phyloP scores from a whole-genome alignment of 2,329 filamentous ascomycete genomes.

The Colletotrichum coccodes region DNA sequence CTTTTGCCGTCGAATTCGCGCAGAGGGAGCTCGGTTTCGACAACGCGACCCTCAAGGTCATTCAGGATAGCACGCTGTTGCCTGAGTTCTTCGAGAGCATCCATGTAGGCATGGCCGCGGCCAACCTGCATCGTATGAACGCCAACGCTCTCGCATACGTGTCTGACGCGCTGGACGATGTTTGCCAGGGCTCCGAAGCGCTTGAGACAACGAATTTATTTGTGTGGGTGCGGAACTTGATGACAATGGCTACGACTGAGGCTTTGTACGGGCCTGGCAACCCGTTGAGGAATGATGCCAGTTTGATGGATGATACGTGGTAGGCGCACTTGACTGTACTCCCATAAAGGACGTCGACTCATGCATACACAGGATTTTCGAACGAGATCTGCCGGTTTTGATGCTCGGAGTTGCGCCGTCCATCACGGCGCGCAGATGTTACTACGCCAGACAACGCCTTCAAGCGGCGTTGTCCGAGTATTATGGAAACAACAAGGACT shows the following conservation, averaged over 20 bases:
- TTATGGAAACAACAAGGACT: conserved; percentile 41
- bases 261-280: conserved; percentile 56
- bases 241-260: conserved; percentile 49
- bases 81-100: conserved; percentile 19
- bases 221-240: conserved; percentile 47
- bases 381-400: background rate
- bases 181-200: conserved; percentile 34
- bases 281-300: conserved; percentile 46
- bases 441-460: conserved; percentile 37
- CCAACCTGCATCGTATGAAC: conserved; percentile 21
- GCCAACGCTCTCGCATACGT: conserved; percentile 21
- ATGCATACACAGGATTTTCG: conserved; percentile 1
- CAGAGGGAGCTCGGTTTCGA: conserved; percentile 50
- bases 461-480: conserved; percentile 42
- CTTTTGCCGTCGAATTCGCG: conserved; percentile 49
- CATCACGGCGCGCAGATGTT: conserved; percentile 43
- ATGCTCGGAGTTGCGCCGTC: conserved; percentile 42
- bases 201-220: conserved; percentile 44
- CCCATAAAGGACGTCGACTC: background rate
- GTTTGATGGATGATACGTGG: conserved; percentile 47
- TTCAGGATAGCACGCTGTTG: background rate
- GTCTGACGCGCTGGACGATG: conserved; percentile 30
- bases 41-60: conserved; percentile 40
- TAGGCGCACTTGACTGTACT: conserved; percentile 5
- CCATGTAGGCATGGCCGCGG: conserved; percentile 9